Evolutionary conservation across 768 basidiomycete genomes (phyloP).

Genomic region (Coprinellus aureogranulatus): DNA sequence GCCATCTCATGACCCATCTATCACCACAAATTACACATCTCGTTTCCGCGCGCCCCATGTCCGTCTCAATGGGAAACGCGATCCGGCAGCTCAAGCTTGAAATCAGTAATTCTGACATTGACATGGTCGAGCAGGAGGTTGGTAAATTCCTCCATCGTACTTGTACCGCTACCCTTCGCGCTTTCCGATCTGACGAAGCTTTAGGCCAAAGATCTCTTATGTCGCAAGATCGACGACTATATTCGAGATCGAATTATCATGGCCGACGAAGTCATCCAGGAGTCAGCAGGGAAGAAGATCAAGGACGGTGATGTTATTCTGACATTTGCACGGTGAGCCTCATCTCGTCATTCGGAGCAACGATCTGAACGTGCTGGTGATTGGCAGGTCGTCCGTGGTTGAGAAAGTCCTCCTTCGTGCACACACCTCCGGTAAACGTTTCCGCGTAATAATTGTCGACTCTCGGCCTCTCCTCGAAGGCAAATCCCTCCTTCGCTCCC

Average conservation of each 20-base stretch:
- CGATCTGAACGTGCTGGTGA: not conserved
- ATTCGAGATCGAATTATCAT: conserved; percentile 91
- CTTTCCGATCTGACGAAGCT: not conserved
- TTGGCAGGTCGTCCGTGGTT: conserved; percentile 78
- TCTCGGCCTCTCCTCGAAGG: conserved; percentile 95
- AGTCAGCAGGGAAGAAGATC: conserved; percentile 88
- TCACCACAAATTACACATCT: conserved; percentile 92
- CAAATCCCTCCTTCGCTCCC: conserved; percentile 68
- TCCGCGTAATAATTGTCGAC: conserved; percentile 91
- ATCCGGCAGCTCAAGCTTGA: conserved; percentile 93
- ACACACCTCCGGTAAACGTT: conserved; percentile 67
- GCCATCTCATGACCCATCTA: conserved; percentile 88
- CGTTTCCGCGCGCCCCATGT: conserved; percentile 85
- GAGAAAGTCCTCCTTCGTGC: conserved; percentile 85
- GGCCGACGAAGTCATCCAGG: conserved; percentile 91
- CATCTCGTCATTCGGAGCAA: not conserved
- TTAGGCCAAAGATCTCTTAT: conserved; percentile 85
- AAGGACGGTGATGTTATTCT: conserved; percentile 90
- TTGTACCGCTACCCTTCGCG: not conserved
- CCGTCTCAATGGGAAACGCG: conserved; percentile 91
- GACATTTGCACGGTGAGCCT: conserved; percentile 79
- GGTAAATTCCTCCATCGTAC: conserved; percentile 1
- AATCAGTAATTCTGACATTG: conserved; percentile 88
- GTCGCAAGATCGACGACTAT: conserved; percentile 86
- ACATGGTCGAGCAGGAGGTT: conserved; percentile 90